phyloP scores from a whole-genome alignment of 805 yeast genomes.

The Candida pseudofarinosa region DNA sequence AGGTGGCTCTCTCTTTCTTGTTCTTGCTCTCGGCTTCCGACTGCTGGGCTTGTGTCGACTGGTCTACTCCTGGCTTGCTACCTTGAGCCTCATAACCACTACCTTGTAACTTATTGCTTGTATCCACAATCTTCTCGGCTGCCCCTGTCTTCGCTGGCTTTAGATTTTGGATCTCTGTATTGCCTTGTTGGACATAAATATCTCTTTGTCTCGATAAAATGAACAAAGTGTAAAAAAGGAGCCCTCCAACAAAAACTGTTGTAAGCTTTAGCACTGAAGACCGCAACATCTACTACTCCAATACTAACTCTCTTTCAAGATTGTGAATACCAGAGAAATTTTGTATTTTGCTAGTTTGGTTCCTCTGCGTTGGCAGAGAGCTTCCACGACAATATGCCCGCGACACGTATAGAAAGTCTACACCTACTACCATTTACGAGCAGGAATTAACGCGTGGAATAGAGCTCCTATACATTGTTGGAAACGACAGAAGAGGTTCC shows the following conservation, averaged over 20 bases:
- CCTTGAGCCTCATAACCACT: not conserved
- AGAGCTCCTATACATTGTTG: no score
- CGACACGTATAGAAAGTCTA: no score
- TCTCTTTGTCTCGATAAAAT: not conserved
- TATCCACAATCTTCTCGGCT: not conserved
- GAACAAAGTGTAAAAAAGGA: not conserved
- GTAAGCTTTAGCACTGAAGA: not conserved
- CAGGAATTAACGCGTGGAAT: no score
- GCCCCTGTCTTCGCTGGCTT: not conserved
- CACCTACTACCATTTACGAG: no score
- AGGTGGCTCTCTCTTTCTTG: constrained; percentile 49
- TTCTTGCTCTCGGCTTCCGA: not conserved
- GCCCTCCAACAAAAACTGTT: not conserved
- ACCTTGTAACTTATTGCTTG: not conserved
- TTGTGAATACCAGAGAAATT: no score
- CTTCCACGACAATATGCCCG: no score
- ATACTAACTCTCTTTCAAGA: no score
- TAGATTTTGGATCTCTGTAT: not conserved
- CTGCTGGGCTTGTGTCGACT: not conserved
- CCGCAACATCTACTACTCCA: not conserved
- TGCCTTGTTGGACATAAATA: not conserved
- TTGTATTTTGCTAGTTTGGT: no score
- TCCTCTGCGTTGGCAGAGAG: no score
- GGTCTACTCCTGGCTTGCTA: not conserved
- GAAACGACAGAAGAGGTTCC: no score